Conservation (phyloP, 2,329 filamentous ascomycete species). For the Cadophora sp. region DNA sequence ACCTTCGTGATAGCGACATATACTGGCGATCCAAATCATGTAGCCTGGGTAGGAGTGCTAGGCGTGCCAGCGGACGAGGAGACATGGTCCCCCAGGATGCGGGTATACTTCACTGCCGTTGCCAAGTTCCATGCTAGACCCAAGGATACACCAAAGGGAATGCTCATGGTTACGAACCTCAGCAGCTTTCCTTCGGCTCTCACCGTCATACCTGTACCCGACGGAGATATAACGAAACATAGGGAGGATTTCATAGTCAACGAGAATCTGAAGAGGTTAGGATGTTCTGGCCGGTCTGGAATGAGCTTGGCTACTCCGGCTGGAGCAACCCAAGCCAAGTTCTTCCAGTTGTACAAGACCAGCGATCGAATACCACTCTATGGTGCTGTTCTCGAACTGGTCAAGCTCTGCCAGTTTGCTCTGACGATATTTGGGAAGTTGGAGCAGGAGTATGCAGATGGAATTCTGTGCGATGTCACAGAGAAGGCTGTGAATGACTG, state of each 20-base stretch:
- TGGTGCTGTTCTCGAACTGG: constrained; percentile 82
- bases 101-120: constrained; percentile 85
- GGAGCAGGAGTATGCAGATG: constrained; percentile 88
- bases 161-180: constrained; percentile 92
- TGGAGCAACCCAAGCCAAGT: constrained; percentile 86
- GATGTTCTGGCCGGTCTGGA: constrained; percentile 88
- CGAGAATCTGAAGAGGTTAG: constrained; percentile 89
- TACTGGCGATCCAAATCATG: constrained; percentile 83
- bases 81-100: constrained; percentile 79
- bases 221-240: constrained; percentile 82
- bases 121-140: constrained; percentile 84
- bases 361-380: constrained; percentile 82
- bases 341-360: constrained; percentile 87
- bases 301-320: constrained; percentile 81
- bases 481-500: constrained; percentile 90
- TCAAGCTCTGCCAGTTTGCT: constrained; percentile 90
- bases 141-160: constrained; percentile 82
- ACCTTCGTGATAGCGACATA: constrained; percentile 93
- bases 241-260: constrained; percentile 90
- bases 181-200: constrained; percentile 90
- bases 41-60: constrained; percentile 79
- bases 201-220: constrained; percentile 89
- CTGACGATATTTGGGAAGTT: constrained; percentile 87
- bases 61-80: constrained; percentile 81
- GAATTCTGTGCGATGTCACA: constrained; percentile 89